These are phyloP conservation scores for Penicillium paradoxum DNA, from an alignment of 495 filamentous ascomycete species.

Conservation along the genomic window DNA sequence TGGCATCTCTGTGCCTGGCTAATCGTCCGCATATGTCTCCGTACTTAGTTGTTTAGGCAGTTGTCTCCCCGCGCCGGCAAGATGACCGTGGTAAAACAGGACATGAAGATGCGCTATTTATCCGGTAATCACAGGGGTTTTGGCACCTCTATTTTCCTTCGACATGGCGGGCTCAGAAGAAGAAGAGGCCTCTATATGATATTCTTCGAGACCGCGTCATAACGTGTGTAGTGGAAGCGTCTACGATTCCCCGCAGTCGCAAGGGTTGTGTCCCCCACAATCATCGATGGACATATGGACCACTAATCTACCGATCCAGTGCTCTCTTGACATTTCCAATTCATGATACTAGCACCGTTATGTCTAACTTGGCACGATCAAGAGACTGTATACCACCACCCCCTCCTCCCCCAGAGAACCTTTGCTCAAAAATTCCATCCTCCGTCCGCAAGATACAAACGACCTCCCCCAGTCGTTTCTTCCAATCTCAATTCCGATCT, in stretches of 20 bases:
- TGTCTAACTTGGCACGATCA: neutral
- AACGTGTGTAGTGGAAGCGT: neutral
- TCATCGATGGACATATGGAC: neutral
- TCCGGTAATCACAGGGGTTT: conserved; percentile 7
- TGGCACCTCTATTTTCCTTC: no score
- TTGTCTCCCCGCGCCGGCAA: conserved; percentile 15
- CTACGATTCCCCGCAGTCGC: neutral
- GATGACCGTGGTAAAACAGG: conserved; percentile 2
- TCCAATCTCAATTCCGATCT: neutral
- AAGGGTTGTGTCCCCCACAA: neutral
- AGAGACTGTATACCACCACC: conserved; percentile 1
- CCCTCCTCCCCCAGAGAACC: conserved; percentile 6
- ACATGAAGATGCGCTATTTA: conserved; percentile 1
- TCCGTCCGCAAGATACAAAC: conserved; percentile 1
- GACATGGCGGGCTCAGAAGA: no score
- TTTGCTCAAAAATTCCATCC: neutral
- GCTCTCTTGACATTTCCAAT: neutral
- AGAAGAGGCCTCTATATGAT: no score
- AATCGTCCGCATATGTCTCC: no score
- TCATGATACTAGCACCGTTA: neutral
- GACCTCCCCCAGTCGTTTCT: neutral
- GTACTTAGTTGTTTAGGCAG: conserved; percentile 4
- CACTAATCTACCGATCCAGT: neutral
- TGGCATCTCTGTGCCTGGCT: neutral
- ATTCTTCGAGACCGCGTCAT: no score